These are phyloP conservation scores for Papilionanthe hybrid DNA, from an alignment of 116 monocot genomes.

Conservation along the genomic window DNA sequence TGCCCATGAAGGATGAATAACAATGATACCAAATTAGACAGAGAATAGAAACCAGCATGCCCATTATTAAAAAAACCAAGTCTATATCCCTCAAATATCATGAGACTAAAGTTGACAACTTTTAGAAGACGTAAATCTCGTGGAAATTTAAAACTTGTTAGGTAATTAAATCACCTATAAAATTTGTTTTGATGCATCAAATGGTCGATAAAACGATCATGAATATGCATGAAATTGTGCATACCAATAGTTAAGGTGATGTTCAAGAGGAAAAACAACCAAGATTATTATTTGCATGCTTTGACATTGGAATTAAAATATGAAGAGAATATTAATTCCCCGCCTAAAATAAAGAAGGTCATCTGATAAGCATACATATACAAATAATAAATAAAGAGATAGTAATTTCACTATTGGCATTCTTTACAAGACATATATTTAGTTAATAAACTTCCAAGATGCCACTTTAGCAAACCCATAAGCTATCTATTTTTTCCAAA, in stretches of 20 bases:
- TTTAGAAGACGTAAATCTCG: background rate
- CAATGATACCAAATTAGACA: background rate
- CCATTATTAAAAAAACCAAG: background rate
- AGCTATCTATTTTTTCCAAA: background rate
- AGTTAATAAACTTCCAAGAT: background rate
- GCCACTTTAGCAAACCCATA: background rate
- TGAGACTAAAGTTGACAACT: background rate
- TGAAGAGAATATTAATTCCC: background rate
- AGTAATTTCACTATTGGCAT: background rate
- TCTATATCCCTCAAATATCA: background rate
- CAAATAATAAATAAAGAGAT: background rate
- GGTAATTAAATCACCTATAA: background rate
- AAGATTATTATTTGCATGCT: background rate
- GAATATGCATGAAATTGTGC: background rate
- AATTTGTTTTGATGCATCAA: background rate
- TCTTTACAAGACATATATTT: background rate
- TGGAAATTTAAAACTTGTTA: background rate
- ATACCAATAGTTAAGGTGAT: background rate
- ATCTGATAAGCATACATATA: background rate
- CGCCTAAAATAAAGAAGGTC: background rate
- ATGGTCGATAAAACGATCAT: background rate
- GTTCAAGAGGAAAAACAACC: background rate
- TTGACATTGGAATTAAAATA: background rate
- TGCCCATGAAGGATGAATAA: background rate
- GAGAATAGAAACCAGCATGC: background rate